Evolutionary conservation across 2,329 filamentous ascomycete species (phyloP), one percentile per base, ranked within the genome.

Genomic region (Trichothecium roseum): DNA sequence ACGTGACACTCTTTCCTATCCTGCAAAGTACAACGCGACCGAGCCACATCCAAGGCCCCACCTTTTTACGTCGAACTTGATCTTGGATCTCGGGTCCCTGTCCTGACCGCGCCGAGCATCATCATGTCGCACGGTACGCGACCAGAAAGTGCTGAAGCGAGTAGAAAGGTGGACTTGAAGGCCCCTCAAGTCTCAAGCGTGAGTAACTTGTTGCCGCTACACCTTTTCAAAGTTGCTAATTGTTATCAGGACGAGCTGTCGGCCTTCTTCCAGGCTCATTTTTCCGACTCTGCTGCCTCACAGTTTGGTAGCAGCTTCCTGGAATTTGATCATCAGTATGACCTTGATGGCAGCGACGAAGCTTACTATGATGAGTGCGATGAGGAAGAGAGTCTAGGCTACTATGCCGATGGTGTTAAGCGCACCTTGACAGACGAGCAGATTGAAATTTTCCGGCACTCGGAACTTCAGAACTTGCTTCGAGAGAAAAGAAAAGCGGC

Each of bases 401-500:
- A 85, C 56, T 96, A 96, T 46, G 59, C 73, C 1, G 88, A 96
- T 51, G 88, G 89, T 3, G 75, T 78, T 41, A 91, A 91, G 54
- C 81, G 89, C 28, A 94, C 87, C 14, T 66, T 96, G 48, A 95
- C 88, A 8, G 84, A 95, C 50, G 84, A 87, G 47, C 84, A 95
- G 62, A 85, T 95, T 46, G 75, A 76, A 36, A 89, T 94, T 41
- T 95, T 95, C 54, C 73, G 88, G 41, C 85, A 93, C 52, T 89
- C 84, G 3, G 89, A 96, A 56, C 72, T 94, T 16, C 79, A 91
- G 50, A 60, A 74, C 10, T 63, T 94, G 28, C 63, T 84, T 18
- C 74, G 74, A 42, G 63, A 69, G 40, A 53, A 58, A 34, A 57
- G 59, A 29, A 63, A 55, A 38, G 55, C 49, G 14, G 51, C 39